Evolutionary conservation across 345 rosid species (phyloP), one percentile per base, ranked within the genome.

Genomic region (Aethionema arabicum): DNA sequence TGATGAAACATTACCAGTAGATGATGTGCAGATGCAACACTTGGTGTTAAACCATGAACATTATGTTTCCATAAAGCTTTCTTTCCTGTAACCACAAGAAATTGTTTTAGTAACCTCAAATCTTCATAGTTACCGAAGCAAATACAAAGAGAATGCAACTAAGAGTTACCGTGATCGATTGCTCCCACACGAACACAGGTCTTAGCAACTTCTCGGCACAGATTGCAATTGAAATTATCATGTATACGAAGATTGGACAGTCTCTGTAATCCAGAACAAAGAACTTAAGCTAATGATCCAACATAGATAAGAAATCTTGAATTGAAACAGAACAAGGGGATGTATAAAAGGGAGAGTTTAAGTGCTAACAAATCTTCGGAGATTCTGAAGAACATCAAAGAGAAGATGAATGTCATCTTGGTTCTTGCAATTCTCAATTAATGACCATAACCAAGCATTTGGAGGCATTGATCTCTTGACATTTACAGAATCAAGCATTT

Each of bases 191-290:
- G 86, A 49, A 76, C 79, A 53, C 98, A 88, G 8, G 92, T 79
- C 78, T 80, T 91, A 16, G 95, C 47, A 71, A 91, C 80, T 82
- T 91, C 87, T 47, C 69, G 87, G 76, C 98, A 91, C 51, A 91
- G 87, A 76, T 80, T 69, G 79, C 81, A 74, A 65, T 91, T 91
- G 48, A 86, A 91, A 69, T 85, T 85, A 9, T 74, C 82, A 67
- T 83, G 92, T 77, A 91, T 82, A 7, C 86, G 90, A 39, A 86
- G 90, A 81, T 82, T 86, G 0, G 96, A 85, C 52, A 91, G 61
- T 71, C 98, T 78, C 96, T 91, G 87, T 72, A 73, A 60, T 33
- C 60, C 61, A 72, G 67, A 65, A 38, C 50, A 55, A 59, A 2
- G 9, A 29, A 49, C 4, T 33, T 13, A 55, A 29, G 9, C 8